Evolutionary conservation across 2,329 filamentous ascomycete species (phyloP).

Genomic region (Thielaviopsis euricoi): DNA sequence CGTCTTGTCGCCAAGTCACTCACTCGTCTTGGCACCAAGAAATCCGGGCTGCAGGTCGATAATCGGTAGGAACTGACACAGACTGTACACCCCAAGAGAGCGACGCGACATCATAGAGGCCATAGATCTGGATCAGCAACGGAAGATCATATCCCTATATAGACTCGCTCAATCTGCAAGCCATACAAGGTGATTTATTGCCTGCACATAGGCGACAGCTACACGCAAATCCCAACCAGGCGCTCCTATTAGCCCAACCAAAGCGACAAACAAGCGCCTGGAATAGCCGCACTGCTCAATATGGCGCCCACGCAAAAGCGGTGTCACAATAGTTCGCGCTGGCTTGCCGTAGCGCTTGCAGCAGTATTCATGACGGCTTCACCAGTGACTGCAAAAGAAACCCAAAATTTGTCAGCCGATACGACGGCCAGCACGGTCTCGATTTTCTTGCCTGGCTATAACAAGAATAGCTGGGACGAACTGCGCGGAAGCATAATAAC

Average conservation of each 20-base stretch:
- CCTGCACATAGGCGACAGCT: too few species aligned
- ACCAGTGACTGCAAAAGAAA: background rate
- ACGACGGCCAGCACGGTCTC: background rate
- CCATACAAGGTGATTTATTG: too few species aligned
- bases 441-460: slow-evolving; percentile 26
- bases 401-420: background rate
- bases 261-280: too few species aligned
- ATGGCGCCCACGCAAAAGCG: background rate
- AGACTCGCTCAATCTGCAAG: too few species aligned
- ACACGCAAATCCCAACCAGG: too few species aligned
- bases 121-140: background rate
- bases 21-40: too few species aligned
- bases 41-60: too few species aligned
- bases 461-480: slow-evolving; percentile 25
- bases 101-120: background rate
- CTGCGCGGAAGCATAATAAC: slow-evolving; percentile 30
- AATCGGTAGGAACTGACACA: too few species aligned
- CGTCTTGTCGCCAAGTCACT: too few species aligned
- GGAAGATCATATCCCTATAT: background rate
- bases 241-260: too few species aligned
- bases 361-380: background rate
- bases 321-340: background rate
- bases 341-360: background rate
- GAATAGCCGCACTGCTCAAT: background rate
- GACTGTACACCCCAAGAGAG: too few species aligned